Base-by-base conservation (phyloP, 2,329 filamentous ascomycete genomes). In the Thermoascus crustaceus region DNA sequence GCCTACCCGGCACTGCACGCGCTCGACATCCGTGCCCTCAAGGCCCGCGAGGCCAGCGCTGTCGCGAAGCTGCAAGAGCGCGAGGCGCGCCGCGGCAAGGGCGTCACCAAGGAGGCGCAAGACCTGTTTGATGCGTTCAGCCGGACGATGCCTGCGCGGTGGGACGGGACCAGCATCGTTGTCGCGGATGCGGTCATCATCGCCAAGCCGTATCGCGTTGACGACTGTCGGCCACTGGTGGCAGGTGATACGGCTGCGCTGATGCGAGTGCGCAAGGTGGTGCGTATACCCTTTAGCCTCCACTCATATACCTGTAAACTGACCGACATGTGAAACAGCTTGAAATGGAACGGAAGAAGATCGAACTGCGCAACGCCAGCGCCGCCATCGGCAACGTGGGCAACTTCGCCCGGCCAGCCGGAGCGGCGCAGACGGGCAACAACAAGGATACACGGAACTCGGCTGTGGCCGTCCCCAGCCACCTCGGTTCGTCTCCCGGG, bases 121-220 rank as follows among this genome's bases (percentile, higher is more conserved):
- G 75, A 77, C 35, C 61, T 81, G 10, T 81, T 76, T 47, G 75
- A 80, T 60, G 68, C 71, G 7, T 67, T 81, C 35, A 70, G 68
- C 41, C 68, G 73, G 47, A 75, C 74, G 55, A 77, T 75, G 51
- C 75, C 74, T 7, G 68, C 72, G 18, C 67, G 73, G 40, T 81
- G 76, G 76, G 67, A 75, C 45, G 71, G 70, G 11, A 61, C 65
- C 21, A 66, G 66, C 33, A 80, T 81, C 43, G 65, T 80, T 35
- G 71, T 78, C 31, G 73, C 72, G 34, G 75, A 80, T 46, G 67
- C 71, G 3, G 75, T 79, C 35, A 61, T 75, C 36, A 72, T 81
- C 39, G 57, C 68, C 13, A 61, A 72, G 9, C 76, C 76, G 2
- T 81, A 80, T 52, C 66, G 63, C 5, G 56, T 69, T 14, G 73